A percentile compares a stretch with the other conserved stretches of the same genome.
Conservation (phyloP, 2,329 filamentous ascomycete species). For the Phoma herbarum region DNA sequence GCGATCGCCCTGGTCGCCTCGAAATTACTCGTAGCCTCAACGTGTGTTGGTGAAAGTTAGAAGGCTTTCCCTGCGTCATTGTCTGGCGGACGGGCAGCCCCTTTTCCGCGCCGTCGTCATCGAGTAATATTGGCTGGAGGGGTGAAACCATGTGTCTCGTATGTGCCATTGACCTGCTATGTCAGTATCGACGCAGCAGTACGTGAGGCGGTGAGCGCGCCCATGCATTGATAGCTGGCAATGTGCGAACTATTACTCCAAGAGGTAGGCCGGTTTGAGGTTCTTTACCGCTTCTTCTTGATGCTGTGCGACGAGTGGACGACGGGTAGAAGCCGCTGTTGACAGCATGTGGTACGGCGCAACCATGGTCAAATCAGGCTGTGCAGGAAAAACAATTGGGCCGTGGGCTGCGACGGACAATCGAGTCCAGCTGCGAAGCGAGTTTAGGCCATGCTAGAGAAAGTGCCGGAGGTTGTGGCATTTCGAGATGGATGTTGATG, state of each 20-base stretch:
- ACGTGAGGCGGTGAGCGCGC: constrained; percentile 39
- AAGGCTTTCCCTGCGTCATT: constrained; percentile 35
- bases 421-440: constrained; percentile 17
- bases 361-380: constrained; percentile 26
- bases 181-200: constrained; percentile 27
- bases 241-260: constrained; percentile 38
- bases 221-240: constrained; percentile 34
- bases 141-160: constrained; percentile 15
- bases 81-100: constrained; percentile 29
- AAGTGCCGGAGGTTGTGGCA: constrained; percentile 5
- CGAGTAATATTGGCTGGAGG: constrained; percentile 29
- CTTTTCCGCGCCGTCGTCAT: constrained; percentile 42
- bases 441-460: constrained; percentile 15
- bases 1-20: constrained; percentile 41
- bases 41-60: constrained; percentile 31
- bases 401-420: constrained; percentile 42
- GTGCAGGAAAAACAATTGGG: constrained; percentile 36
- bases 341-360: constrained; percentile 33
- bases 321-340: constrained; percentile 27
- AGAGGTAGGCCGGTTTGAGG: constrained; percentile 38
- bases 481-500: neutral
- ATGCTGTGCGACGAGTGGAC: constrained; percentile 32
- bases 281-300: constrained; percentile 48
- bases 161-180: constrained; percentile 27
- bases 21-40: constrained; percentile 41